These are phyloP conservation scores for Ajuga reptans DNA, from an alignment of 305 asterid genomes.

Conservation along the genomic window DNA sequence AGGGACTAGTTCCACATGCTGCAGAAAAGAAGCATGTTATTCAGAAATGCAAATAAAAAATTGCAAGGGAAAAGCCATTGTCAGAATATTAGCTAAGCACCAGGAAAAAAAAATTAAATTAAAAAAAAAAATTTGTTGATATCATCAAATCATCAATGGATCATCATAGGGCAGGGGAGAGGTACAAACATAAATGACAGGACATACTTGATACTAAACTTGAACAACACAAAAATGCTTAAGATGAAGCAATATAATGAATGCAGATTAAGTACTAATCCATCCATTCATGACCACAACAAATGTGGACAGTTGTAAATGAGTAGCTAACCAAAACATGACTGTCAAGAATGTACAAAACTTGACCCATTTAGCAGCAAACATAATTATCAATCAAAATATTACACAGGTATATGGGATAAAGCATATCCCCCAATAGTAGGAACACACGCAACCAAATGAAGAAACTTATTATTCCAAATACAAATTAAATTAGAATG, in stretches of 20 bases:
- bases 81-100: neutral
- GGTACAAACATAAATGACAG: neutral
- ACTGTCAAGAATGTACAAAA: neutral
- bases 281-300: neutral
- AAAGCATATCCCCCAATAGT: neutral
- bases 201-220: neutral
- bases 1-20: conserved; percentile 87
- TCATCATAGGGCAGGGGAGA: neutral
- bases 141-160: neutral
- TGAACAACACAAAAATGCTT: neutral
- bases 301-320: neutral
- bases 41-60: conserved; percentile 11
- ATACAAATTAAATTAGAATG: conserved; percentile 15
- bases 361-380: neutral
- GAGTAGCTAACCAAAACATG: neutral
- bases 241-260: neutral
- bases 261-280: neutral
- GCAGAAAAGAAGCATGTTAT: conserved; percentile 20
- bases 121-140: neutral
- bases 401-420: neutral
- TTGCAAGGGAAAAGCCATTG: neutral
- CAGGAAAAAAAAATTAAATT: neutral
- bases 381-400: neutral
- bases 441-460: neutral
- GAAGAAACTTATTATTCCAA: neutral